Base-by-base conservation (phyloP, 805 yeast species). In the Cyberlindnera xylosilytica region DNA sequence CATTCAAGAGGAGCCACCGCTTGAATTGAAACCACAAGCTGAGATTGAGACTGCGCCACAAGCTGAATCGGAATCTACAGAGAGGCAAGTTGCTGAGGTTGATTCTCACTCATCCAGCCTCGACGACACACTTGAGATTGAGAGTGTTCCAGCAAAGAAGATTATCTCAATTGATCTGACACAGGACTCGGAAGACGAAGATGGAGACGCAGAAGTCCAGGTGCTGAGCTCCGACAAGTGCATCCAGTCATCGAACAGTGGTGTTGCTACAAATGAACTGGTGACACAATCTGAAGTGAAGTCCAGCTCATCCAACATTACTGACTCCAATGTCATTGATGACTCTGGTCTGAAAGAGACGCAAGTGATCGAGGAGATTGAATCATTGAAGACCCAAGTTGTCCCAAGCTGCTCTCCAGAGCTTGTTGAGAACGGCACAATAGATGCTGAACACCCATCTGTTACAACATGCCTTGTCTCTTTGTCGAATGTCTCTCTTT, bases 221-320 rank as follows among this genome's bases (percentile, higher is more conserved):
- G 20, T n/a, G 4, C 16, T 22, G 6, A 34, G 28, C 10, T n/a
- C 20, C 10, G 28, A 34, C 9, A 26, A 35, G 16, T 9, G 3
- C n/a, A 29, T n/a, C 8, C 22, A 30, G 4, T 15, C 32, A 6
- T 8, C 32, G 9, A 39, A 35, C 26, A 19, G 41, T 20, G 36
- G 20, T 17, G 18, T 27, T 13, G 38, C 38, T 26, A 32, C 41
- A 20, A 37, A 38, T 15, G 41, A 37, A 15, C 11, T 10, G 24
- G 16, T 16, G 36, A 31, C 18, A 23, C 6, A 9, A 13, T 8
- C n/a, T 26, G 31, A 23, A 17, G 20, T 13, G 18, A 29, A 32
- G 35, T 18, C 24, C 5, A 32, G 35, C 15, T 32, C 16, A 11
- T 32, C 35, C 11, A 32, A 32, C 12, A 6, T 29, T 6, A 15